A percentile compares a stretch with the other conserved stretches of the same genome.
phyloP scores from a whole-genome alignment of 2,329 filamentous ascomycete genomes.

The Albifimbria verrucaria region DNA sequence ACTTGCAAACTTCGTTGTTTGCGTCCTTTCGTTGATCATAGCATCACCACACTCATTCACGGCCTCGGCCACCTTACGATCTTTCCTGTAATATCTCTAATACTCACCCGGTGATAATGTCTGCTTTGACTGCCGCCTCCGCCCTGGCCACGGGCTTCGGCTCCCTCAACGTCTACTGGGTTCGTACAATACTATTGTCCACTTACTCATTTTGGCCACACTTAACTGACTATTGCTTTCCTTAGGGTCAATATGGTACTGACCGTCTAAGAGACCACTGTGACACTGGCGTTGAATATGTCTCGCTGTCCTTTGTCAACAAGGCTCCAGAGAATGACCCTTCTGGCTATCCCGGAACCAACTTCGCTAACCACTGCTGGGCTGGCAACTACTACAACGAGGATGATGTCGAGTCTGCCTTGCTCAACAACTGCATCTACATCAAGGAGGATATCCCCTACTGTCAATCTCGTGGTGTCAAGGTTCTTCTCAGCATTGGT shows the following conservation, averaged over 20 bases:
- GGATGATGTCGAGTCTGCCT: slow-evolving; percentile 19
- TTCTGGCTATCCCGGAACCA: slow-evolving; percentile 33
- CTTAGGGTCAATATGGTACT: slow-evolving; percentile 31
- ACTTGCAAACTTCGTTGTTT: slow-evolving; percentile 32
- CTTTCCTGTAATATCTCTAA: slow-evolving; percentile 16
- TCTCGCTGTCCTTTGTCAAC: slow-evolving; percentile 36
- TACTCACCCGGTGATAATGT: slow-evolving; percentile 13
- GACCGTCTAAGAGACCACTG: slow-evolving; percentile 32
- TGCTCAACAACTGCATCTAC: slow-evolving; percentile 30
- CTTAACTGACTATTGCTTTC: slow-evolving; percentile 3
- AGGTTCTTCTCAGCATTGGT: slow-evolving; percentile 40
- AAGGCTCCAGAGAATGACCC: slow-evolving; percentile 31
- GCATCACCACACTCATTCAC: slow-evolving; percentile 27
- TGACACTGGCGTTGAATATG: slow-evolving; percentile 32
- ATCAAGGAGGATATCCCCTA: slow-evolving; percentile 37
- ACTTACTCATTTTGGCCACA: too few species aligned
- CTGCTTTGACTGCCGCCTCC: slow-evolving; percentile 20
- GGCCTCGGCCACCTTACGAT: slow-evolving; percentile 32
- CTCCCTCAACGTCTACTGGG: slow-evolving; percentile 39
- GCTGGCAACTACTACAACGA: slow-evolving; percentile 19
- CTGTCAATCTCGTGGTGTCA: slow-evolving; percentile 38
- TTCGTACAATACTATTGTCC: slow-evolving; percentile 13
- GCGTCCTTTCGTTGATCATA: slow-evolving; percentile 36
- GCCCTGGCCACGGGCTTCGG: slow-evolving; percentile 20
- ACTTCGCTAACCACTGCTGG: slow-evolving; percentile 37